These are phyloP conservation scores for Fomitopsis schrenkii DNA, from an alignment of 1,284 basidiomycete species.

Conservation along the genomic window DNA sequence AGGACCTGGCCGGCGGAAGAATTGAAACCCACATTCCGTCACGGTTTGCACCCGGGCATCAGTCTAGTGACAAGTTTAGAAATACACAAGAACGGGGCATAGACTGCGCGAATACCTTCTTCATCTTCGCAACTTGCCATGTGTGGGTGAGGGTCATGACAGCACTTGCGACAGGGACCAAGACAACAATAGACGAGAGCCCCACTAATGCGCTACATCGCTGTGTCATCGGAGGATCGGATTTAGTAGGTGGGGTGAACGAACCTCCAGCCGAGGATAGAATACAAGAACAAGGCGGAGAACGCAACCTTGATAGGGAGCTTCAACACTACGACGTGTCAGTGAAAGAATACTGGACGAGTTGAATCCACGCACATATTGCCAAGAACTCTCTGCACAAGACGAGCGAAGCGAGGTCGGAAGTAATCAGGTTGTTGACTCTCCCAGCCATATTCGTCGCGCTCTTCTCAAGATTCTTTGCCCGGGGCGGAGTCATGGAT, in stretches of 20 bases:
- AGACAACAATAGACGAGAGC: constrained; percentile 43
- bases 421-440: constrained; percentile 39
- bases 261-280: constrained; percentile 45
- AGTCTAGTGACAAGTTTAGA: constrained; percentile 18
- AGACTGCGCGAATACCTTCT: constrained; percentile 14
- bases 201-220: constrained; percentile 45
- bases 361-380: neutral
- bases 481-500: too few relatives aligned
- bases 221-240: neutral
- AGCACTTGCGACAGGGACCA: constrained; percentile 48
- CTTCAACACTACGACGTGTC: constrained; percentile 13
- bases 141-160: constrained; percentile 26
- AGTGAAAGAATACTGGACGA: neutral
- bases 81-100: neutral
- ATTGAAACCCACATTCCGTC: constrained; percentile 40
- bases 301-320: constrained; percentile 30
- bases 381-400: constrained; percentile 27
- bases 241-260: neutral
- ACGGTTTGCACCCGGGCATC: constrained; percentile 46
- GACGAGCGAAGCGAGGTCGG: constrained; percentile 27
- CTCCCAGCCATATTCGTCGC: constrained; percentile 34
- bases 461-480: too few relatives aligned
- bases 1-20: neutral
- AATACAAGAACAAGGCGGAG: constrained; percentile 40
- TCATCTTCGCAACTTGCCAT: constrained; percentile 29